Base-by-base conservation (phyloP, 139 green algal species). In the Chlorella sp. region DNA sequence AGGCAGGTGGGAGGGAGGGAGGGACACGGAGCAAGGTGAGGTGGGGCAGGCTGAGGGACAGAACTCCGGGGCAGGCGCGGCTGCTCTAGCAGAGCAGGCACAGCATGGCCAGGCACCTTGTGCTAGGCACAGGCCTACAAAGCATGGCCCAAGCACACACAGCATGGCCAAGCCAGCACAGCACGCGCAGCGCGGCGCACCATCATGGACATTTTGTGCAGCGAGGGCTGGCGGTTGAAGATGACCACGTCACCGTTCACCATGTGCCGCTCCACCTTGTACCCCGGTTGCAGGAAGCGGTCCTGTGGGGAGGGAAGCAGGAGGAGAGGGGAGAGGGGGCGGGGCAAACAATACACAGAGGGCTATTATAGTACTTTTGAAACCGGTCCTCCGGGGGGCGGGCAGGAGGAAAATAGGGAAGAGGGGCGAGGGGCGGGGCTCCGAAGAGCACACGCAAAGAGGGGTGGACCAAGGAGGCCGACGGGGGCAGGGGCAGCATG, bases 131-230 rank as follows among this genome's bases (percentile, higher is more conserved):
- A n/a, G n/a, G n/a, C n/a, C n/a, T n/a, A n/a, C n/a, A n/a, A n/a
- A n/a, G n/a, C n/a, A n/a, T n/a, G n/a, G n/a, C n/a, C n/a, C n/a
- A n/a, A 42, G 75, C 75, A 26, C 16, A 3, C 28, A 32, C 75
- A 81, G 34, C 75, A 32, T 30, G 53, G 15, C 30, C 18, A 19
- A 30, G 4, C 60, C 76, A 28, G 26, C 30, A 5, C 11, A 60
- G 1, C 34, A 12, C 7, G 34, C 14, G 18, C 76, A 82, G 30
- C 18, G 15, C 21, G 11, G 26, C 86, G 7, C 87, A 95, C 95
- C 98, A 99, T 99, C 97, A 99, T 99, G 73, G 97, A 99, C 98
- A 99, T 99, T 94, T 99, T 99, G 95, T 99, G 98, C 91, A 99
- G 95, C 26, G 95, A 98, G 81, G 98, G 98, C 95, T 99, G 98